phyloP scores from a whole-genome alignment of 2,329 filamentous ascomycete species.

The Mariannaea sp. region DNA sequence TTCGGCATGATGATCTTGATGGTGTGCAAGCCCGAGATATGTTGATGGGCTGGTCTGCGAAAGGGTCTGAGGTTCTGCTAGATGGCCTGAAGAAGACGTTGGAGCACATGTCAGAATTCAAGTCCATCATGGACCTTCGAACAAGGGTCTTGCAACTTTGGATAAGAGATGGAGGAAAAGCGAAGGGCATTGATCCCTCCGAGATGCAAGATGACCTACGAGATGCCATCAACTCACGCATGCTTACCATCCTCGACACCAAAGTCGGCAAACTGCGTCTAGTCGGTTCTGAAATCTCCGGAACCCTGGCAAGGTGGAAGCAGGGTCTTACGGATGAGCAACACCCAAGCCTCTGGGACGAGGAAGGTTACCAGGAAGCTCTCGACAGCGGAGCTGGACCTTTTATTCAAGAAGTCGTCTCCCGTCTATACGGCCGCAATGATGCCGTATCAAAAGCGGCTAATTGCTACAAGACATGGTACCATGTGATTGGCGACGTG shows the following conservation, averaged over 20 bases:
- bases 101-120: conserved; percentile 65
- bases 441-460: conserved; percentile 66
- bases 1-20: conserved; percentile 77
- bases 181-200: conserved; percentile 68
- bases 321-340: conserved; percentile 55
- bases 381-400: conserved; percentile 66
- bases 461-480: conserved; percentile 73
- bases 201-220: conserved; percentile 72
- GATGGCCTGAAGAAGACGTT: conserved; percentile 66
- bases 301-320: conserved; percentile 65
- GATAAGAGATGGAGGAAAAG: conserved; percentile 70
- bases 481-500: conserved; percentile 71
- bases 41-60: conserved; percentile 66
- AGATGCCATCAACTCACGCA: conserved; percentile 68
- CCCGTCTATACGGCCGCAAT: conserved; percentile 74
- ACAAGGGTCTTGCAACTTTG: conserved; percentile 74
- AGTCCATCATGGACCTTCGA: conserved; percentile 70
- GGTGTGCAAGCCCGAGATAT: conserved; percentile 63
- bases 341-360: conserved; percentile 69
- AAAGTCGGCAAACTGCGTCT: conserved; percentile 68
- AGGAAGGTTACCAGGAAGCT: conserved; percentile 65
- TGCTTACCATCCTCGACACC: conserved; percentile 65
- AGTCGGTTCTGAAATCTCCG: conserved; percentile 68
- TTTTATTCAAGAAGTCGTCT: conserved; percentile 72
- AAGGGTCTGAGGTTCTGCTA: conserved; percentile 63